Conservation (phyloP, 805 yeast genomes). For the Candida coquimbonensis region DNA sequence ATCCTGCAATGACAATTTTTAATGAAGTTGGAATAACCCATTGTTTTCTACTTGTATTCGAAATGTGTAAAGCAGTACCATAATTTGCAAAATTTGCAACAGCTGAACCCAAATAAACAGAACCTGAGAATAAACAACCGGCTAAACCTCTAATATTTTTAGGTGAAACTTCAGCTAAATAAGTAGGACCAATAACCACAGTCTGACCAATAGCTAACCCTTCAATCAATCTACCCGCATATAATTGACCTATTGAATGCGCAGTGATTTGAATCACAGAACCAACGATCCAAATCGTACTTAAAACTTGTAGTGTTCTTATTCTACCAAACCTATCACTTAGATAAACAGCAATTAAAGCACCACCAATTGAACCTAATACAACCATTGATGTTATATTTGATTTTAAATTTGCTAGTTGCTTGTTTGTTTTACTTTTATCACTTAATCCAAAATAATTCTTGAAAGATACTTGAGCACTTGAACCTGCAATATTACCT, state of each 20-base stretch:
- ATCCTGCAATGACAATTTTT: slow-evolving; percentile 42
- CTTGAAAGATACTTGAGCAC: slow-evolving; percentile 37
- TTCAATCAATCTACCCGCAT: slow-evolving; percentile 48
- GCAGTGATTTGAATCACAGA: slow-evolving; percentile 44
- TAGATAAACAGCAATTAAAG: slow-evolving; percentile 39
- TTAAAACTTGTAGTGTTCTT: slow-evolving; percentile 37
- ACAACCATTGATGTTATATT: slow-evolving; percentile 56
- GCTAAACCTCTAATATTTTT: slow-evolving; percentile 44
- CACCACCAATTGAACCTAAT: slow-evolving; percentile 48
- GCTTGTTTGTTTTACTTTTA: slow-evolving; percentile 25
- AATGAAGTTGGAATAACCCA: slow-evolving; percentile 49
- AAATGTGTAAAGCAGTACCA: slow-evolving; percentile 42
- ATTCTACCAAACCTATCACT: slow-evolving; percentile 48
- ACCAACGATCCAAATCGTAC: slow-evolving; percentile 38
- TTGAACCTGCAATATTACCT: slow-evolving; percentile 41
- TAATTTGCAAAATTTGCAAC: slow-evolving; percentile 42
- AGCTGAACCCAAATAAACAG: slow-evolving; percentile 50
- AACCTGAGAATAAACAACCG: slow-evolving; percentile 48
- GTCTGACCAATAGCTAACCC: slow-evolving; percentile 55
- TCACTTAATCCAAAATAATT: slow-evolving; percentile 38
- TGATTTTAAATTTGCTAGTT: slow-evolving; percentile 41
- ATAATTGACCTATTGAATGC: slow-evolving; percentile 39
- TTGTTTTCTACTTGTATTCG: slow-evolving; percentile 30
- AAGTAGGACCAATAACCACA: slow-evolving; percentile 48
- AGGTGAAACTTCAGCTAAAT: slow-evolving; percentile 48